Evolutionary conservation across 192 early-diverging fungal species (phyloP).

Genomic region (Mortierella claussenii): DNA sequence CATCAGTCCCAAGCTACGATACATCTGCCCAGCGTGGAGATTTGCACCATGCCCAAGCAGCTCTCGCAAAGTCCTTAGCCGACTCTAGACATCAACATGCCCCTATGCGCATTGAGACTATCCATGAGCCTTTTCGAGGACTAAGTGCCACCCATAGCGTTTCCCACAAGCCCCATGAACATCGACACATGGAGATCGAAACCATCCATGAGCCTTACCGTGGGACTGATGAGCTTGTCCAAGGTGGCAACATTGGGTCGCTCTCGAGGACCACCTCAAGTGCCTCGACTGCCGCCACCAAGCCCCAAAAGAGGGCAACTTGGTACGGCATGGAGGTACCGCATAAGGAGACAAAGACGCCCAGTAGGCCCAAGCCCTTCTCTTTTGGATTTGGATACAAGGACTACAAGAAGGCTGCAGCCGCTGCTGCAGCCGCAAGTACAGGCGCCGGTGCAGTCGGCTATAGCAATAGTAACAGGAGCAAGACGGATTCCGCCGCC

Average conservation of each 20-base stretch:
- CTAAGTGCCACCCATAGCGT: too few species aligned
- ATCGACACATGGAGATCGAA: not conserved
- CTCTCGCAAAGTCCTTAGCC: too few species aligned
- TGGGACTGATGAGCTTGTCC: too few species aligned
- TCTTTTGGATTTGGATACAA: slow-evolving; percentile 36
- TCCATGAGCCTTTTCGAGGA: slow-evolving; percentile 13
- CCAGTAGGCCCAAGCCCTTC: not conserved
- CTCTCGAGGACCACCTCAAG: not conserved
- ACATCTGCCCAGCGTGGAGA: too few species aligned
- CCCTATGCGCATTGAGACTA: slow-evolving; percentile 17
- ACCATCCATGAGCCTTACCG: slow-evolving; percentile 16
- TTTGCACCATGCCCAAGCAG: too few species aligned
- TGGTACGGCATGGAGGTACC: slow-evolving; percentile 9
- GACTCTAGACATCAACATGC: too few species aligned
- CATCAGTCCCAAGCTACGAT: too few species aligned
- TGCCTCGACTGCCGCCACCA: not conserved
- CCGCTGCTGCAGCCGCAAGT: not conserved
- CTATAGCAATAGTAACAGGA: not conserved
- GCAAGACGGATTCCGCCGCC: not conserved
- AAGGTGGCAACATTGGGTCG: too few species aligned
- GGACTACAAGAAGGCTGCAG: slow-evolving; percentile 17
- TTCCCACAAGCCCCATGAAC: too few species aligned
- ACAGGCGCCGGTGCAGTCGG: not conserved
- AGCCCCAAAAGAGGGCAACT: not conserved
- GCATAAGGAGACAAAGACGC: slow-evolving; percentile 1